These are phyloP conservation scores for Penicillium sp. DNA, from an alignment of 2,329 filamentous ascomycete species.

Conservation along the genomic window DNA sequence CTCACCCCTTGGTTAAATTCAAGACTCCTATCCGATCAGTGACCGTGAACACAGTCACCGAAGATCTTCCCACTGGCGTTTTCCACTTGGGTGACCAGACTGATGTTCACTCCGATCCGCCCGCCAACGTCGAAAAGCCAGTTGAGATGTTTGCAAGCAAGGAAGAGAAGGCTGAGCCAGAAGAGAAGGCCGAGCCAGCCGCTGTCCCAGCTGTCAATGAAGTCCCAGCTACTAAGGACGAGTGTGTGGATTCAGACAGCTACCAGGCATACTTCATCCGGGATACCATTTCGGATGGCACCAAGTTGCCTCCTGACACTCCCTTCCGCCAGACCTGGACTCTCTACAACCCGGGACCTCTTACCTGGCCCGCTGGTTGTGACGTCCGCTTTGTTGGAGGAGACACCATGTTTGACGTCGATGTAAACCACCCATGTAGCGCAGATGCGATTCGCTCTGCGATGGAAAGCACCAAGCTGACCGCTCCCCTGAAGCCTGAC, in stretches of 20 bases:
- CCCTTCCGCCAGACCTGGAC: constrained; percentile 91
- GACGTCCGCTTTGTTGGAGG: constrained; percentile 90
- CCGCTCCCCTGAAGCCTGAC: constrained; percentile 70
- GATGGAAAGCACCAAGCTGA: constrained; percentile 79
- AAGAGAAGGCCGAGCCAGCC: constrained; percentile 11
- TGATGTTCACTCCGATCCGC: constrained; percentile 54
- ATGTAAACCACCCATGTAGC: constrained; percentile 77
- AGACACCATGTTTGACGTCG: constrained; percentile 93
- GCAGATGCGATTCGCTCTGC: constrained; percentile 76
- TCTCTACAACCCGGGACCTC: constrained; percentile 79
- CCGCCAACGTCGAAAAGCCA: constrained; percentile 38
- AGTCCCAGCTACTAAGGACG: constrained; percentile 2
- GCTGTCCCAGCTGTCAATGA: neutral
- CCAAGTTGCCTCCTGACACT: constrained; percentile 68
- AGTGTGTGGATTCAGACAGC: constrained; percentile 7
- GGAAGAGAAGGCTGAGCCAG: constrained; percentile 33
- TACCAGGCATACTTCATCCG: constrained; percentile 71
- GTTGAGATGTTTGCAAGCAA: constrained; percentile 35
- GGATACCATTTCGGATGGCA: constrained; percentile 80
- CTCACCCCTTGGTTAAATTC: constrained; percentile 97
- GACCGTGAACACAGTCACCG: constrained; percentile 80
- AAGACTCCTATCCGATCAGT: constrained; percentile 89
- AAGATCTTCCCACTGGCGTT: constrained; percentile 69
- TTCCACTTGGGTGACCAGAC: constrained; percentile 74
- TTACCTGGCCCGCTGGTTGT: constrained; percentile 85